Evolutionary conservation across 805 yeast species (phyloP).

Genomic region (Teunomyces panamensis): DNA sequence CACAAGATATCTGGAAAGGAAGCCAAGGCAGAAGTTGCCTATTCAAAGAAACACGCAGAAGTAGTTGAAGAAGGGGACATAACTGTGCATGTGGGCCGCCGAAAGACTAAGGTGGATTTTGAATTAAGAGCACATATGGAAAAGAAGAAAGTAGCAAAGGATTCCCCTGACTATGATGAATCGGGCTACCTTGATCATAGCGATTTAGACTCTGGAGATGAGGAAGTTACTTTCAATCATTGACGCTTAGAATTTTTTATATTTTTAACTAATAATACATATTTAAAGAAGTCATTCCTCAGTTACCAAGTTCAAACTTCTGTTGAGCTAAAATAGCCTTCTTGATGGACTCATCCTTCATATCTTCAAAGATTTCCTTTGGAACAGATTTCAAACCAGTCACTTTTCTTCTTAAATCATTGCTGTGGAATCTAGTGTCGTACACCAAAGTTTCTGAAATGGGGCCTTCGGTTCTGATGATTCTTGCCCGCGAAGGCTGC

Average conservation of each 20-base stretch:
- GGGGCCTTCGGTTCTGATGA: slow-evolving; percentile 23
- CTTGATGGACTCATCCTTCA: slow-evolving; percentile 47
- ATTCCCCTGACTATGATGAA: slow-evolving; percentile 10
- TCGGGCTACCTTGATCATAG: slow-evolving; percentile 11
- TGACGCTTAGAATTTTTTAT: background rate
- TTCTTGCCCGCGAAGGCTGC: slow-evolving; percentile 57
- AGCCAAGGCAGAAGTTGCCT: slow-evolving; percentile 47
- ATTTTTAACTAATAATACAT: slow-evolving; percentile 6
- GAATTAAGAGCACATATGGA: slow-evolving; percentile 46
- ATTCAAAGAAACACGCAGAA: slow-evolving; percentile 44
- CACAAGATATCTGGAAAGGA: slow-evolving; percentile 46
- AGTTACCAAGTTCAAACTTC: slow-evolving; percentile 38
- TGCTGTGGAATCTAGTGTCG: slow-evolving; percentile 43
- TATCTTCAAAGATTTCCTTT: slow-evolving; percentile 52
- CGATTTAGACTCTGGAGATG: slow-evolving; percentile 15
- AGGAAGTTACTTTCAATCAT: slow-evolving; percentile 11
- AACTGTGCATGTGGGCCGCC: slow-evolving; percentile 44
- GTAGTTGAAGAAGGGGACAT: slow-evolving; percentile 48
- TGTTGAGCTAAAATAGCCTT: slow-evolving; percentile 64
- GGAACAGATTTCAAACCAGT: slow-evolving; percentile 70
- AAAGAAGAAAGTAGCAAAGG: slow-evolving; percentile 22
- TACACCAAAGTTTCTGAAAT: slow-evolving; percentile 34
- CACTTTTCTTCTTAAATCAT: slow-evolving; percentile 46
- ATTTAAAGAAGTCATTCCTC: slow-evolving; percentile 5
- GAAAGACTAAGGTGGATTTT: slow-evolving; percentile 45